Evolutionary conservation across 2,329 filamentous ascomycete species (phyloP).

Genomic region (Trichoderma guizhouense): DNA sequence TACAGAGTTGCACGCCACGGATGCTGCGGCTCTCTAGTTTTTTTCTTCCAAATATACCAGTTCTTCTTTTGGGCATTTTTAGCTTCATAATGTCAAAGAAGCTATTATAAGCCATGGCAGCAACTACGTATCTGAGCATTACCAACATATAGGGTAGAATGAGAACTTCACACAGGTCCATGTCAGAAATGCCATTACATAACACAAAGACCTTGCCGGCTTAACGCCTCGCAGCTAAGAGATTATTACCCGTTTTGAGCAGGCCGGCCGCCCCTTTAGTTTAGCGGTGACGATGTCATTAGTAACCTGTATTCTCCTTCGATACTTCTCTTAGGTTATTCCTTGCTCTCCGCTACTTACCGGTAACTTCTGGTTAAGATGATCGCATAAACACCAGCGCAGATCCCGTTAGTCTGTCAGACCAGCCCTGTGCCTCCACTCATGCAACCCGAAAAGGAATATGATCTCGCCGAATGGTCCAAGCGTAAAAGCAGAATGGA

Average conservation of each 20-base stretch:
- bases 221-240: background rate
- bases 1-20: too few species aligned
- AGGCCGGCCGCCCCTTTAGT: background rate
- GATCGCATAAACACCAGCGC: background rate
- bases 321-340: background rate
- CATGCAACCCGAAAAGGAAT: background rate
- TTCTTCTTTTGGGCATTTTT: too few species aligned
- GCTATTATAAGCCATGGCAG: background rate
- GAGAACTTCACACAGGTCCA: background rate
- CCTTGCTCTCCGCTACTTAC: background rate
- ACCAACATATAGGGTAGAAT: background rate
- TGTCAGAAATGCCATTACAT: background rate
- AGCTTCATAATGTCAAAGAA: too few species aligned
- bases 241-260: background rate
- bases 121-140: background rate
- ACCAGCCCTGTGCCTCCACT: background rate
- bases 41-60: too few species aligned
- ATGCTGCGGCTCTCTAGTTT: too few species aligned
- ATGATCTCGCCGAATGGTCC: background rate
- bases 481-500: background rate
- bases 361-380: background rate
- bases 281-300: background rate
- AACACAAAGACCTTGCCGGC: background rate
- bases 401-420: background rate
- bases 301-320: background rate